Base-by-base conservation (phyloP, 768 basidiomycete genomes). In the Tricholoma matsutake region DNA sequence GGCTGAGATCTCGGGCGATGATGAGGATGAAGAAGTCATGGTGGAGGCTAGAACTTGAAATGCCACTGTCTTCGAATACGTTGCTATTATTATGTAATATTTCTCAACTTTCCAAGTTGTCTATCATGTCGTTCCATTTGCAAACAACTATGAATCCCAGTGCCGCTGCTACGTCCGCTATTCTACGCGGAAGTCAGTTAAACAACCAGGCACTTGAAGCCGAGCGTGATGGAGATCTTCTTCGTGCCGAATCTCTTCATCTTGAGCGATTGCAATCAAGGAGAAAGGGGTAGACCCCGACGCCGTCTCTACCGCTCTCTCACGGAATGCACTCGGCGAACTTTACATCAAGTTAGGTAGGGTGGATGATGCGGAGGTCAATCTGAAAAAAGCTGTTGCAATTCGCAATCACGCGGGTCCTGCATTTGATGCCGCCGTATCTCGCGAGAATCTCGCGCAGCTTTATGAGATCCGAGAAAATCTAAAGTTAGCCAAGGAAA, bases 1-100 rank as follows among this genome's bases (percentile, higher is more conserved):
- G 57, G 83, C 76, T 60, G 81, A 73, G 64, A 88, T 84, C 79
- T 91, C 89, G 64, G 89, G 88, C 45, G 89, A 91, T 63, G 89
- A 91, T 31, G 88, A 88, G 6, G 89, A 89, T 51, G 89, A 89
- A 29, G 88, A 88, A 32, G 88, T 79, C 90, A 91, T 92, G 61
- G 64, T 69, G 64, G 67, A 56, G 16, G 55, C 67, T 59, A 63
- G 73, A 73, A 64, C 1, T 7, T 4, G 9, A 11, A 41, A 18
- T 18, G 37, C 37, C 10, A 14, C 11, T 37, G 43, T 18, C 43
- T 45, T 18, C n/a, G 9, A 47, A 20, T 20, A 18, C 10, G 45
- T 25, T 11, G 28, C 3, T 28, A 29, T 29, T 31, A 53, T 53
- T 53, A 53, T 53, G 51, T 53, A 53, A 53, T 31, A 31, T 13